Base-by-base conservation (phyloP, 768 basidiomycete genomes). In the Boletus reticuloceps region DNA sequence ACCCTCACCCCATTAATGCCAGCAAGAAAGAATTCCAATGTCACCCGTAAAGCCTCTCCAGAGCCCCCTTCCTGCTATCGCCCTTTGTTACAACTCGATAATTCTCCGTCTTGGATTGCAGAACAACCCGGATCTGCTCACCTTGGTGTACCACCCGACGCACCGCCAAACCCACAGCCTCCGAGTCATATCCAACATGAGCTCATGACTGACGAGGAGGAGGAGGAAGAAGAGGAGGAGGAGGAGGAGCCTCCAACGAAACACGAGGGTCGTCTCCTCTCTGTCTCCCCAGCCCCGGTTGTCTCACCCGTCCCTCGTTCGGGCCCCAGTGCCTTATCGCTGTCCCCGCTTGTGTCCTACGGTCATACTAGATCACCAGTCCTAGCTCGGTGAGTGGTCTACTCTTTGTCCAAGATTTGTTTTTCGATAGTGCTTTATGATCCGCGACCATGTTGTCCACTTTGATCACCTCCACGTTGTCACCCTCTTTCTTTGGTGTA, bases 311-410 rank as follows among this genome's bases (percentile, higher is more conserved):
- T 52, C 4, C 64, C 60, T 44, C 59, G 59, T 47, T 42, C 54
- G 27, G 51, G 56, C 2, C 37, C 55, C 17, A 36, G 45, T 46
- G 37, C 50, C 25, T 52, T 66, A 46, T 61, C 59, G 47, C 54
- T 41, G 42, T 55, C 58, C 29, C 60, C 55, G 16, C 61, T 53
- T 13, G 34, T 19, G 36, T 52, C 49, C 41, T 48, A 56, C 29
- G 69, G 69, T 12, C 69, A 71, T 36, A 69, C 51, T 42, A 67
- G 69, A 41, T 72, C 69, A 9, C 69, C 69, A 19, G 71, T 71
- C 17, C 60, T 71, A 25, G 54, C 58, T 13, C 69, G 63, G 69
- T 72, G 62, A 69, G 69, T 47, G 13, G 5, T 45, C 47, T 41
- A 10, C 25, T 27, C 50, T 43, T 31, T 44, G 19, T 11, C 10